A percentile compares a stretch with the other conserved stretches of the same genome.
Conservation (phyloP, 1,284 basidiomycete genomes). For the Ganoderma lucidum region DNA sequence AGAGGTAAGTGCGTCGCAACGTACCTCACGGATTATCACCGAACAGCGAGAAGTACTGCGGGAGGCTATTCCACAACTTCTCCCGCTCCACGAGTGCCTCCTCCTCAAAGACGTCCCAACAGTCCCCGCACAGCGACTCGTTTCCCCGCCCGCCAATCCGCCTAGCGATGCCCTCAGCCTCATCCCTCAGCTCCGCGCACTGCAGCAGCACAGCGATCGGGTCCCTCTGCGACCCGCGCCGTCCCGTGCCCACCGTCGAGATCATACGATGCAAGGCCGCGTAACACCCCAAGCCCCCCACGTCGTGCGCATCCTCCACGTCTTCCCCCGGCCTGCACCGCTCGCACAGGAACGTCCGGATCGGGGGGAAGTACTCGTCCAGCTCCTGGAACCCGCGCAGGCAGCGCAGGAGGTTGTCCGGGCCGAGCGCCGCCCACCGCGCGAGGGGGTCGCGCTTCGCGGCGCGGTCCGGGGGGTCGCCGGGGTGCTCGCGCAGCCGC, state of each 20-base stretch:
- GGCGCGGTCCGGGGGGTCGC: not conserved
- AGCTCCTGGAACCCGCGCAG: conserved; percentile 19
- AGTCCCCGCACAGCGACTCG: not conserved
- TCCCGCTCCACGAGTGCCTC: not conserved
- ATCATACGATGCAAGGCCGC: not conserved
- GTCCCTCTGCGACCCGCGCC: not conserved
- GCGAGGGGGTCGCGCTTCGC: conserved; percentile 18
- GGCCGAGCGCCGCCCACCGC: conserved; percentile 25
- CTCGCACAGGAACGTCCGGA: conserved; percentile 4
- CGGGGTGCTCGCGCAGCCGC: conserved; percentile 10
- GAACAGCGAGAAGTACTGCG: not conserved
- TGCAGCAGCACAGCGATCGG: not conserved
- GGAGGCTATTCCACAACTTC: not conserved
- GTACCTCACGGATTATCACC: not conserved
- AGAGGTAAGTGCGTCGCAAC: not conserved
- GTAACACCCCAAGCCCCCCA: not conserved
- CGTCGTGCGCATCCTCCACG: not conserved
- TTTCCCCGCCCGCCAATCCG: not conserved
- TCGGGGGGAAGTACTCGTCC: conserved; percentile 2
- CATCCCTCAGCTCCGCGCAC: not conserved
- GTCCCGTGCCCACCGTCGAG: not conserved
- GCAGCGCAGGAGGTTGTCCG: conserved; percentile 22
- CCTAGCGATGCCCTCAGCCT: not conserved
- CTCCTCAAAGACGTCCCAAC: not conserved
- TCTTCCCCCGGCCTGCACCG: not conserved